Conservation (phyloP, 2,329 filamentous ascomycete genomes). For the Scytalidium sp. region DNA sequence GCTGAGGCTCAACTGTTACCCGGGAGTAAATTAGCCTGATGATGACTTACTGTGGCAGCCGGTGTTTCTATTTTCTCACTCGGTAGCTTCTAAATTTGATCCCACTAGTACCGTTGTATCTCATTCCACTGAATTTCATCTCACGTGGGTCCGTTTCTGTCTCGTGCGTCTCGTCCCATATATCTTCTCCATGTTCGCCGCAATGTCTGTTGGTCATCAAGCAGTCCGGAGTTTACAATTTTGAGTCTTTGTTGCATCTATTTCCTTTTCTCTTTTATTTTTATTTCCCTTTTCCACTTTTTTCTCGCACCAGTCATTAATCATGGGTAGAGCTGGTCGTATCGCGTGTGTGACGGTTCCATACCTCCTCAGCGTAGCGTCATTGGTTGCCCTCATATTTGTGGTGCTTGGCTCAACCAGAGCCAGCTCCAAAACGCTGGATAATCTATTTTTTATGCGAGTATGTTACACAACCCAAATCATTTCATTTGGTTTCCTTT, state of each 20-base stretch:
- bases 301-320: slow-evolving; percentile 11
- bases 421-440: neutral
- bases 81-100: no score
- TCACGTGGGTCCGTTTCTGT: no score
- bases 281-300: neutral
- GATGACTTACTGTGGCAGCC: no score
- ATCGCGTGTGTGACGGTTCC: slow-evolving; percentile 63
- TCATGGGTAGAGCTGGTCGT: slow-evolving; percentile 61
- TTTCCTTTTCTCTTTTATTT: neutral
- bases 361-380: slow-evolving; percentile 57
- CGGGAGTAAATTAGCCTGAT: no score
- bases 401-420: slow-evolving; percentile 1
- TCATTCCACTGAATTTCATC: no score
- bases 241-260: no score
- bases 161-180: no score
- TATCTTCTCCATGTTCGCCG: neutral
- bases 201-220: neutral
- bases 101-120: no score
- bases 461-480: neutral
- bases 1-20: no score
- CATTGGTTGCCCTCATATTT: slow-evolving; percentile 44
- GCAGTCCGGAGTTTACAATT: no score
- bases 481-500: no score
- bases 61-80: no score
- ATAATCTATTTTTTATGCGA: slow-evolving; percentile 2